Evolutionary conservation across 208 protist species (phyloP).

Genomic region (Willaertia magna): DNA sequence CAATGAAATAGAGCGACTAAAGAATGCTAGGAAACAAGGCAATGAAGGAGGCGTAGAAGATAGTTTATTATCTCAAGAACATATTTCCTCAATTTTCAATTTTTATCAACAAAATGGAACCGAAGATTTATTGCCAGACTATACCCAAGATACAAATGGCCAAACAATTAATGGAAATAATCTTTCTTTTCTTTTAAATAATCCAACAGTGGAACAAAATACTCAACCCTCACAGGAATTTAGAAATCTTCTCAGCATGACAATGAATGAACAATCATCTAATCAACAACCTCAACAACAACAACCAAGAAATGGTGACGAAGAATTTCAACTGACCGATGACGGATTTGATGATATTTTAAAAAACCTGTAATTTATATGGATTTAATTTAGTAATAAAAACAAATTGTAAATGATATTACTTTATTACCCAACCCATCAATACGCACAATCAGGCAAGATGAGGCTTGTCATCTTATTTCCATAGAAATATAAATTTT

Average conservation of each 20-base stretch:
- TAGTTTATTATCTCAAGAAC: background rate
- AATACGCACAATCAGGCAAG: no score
- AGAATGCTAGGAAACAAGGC: background rate
- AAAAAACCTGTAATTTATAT: background rate
- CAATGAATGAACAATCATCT: background rate
- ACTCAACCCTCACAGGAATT: background rate
- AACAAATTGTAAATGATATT: no score
- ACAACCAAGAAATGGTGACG: no score
- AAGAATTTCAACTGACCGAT: background rate
- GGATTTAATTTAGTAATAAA: no score
- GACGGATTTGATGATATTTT: background rate
- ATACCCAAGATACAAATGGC: no score
- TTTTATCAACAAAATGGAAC: background rate
- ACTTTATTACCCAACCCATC: no score
- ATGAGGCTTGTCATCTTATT: no score
- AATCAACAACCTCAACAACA: background rate
- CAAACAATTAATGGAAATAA: no score
- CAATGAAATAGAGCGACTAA: background rate
- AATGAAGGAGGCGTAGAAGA: background rate
- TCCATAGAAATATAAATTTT: no score
- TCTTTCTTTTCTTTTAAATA: no score
- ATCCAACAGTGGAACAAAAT: background rate
- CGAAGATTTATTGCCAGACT: no score
- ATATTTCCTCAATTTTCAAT: background rate
- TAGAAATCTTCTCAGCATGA: background rate